Evolutionary conservation across 2,329 filamentous ascomycete genomes (phyloP), one percentile per base, ranked within the genome.

Genomic region (Xylariaceae sp.): DNA sequence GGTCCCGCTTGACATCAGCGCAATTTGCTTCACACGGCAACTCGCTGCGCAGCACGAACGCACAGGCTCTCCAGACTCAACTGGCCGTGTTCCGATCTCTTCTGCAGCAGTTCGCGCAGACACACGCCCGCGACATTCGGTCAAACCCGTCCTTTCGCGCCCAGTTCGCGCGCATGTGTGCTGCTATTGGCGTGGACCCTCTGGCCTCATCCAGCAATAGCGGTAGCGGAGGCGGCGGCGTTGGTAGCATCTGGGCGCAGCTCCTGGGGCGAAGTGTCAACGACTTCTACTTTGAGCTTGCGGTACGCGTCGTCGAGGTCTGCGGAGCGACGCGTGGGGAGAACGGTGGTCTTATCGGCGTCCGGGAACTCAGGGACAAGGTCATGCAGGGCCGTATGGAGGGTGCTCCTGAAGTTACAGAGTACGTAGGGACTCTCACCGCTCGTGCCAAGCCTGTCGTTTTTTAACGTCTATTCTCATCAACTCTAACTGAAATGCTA

Each of bases 241-340:
- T 19, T 19, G 19, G 19, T 19, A 94, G 87, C 55, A 85, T 96
- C 56, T 97, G 94, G 92, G 88, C 90, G 6, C 91, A 96, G 75
- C 83, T 97, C 59, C 80, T 97, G 26, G 94, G 94, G 32, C 84
- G 88, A 56, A 91, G 86, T 65, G 91, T 99, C 63, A 95, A 96
- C 69, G 94, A 99, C 71, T 99, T 99, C 69, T 99, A 97, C 74
- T 97, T 97, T 71, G 92, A 95, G 75, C 83, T 99, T 45, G 94
- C 91, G 1, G 92, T 97, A n/a, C 81, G 89, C 48, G 88, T 97
- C 0, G 94, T 99, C 4, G 92, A 97, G 71, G 84, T 96, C 6
- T 99, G 94, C 69, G 80, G 90, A 4, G 84, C 86, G 50, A 96
- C 91, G 44, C 79, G 94, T 50, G 83, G 82, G 3, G 92, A 96